Evolutionary conservation across 768 basidiomycete genomes (phyloP).

Genomic region (Rhodotorula babjevae): DNA sequence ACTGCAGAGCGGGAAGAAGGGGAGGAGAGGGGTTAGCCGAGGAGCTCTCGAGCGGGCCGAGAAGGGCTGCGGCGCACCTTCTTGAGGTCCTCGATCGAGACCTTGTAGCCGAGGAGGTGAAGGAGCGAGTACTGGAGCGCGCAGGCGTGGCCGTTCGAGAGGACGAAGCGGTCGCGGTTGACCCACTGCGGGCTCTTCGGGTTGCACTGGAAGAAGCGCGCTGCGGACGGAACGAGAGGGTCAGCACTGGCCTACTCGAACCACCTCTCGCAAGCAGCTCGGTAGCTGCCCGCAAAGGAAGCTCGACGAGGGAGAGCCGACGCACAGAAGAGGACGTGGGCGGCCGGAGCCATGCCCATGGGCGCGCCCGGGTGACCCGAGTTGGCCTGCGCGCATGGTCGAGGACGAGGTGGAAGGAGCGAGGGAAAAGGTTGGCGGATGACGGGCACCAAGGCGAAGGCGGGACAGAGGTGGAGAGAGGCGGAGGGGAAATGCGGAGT

Average conservation of each 20-base stretch:
- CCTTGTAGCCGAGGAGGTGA: constrained; percentile 85
- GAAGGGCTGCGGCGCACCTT: constrained; percentile 41
- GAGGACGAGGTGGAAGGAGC: too few species aligned
- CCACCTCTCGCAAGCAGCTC: too few species aligned
- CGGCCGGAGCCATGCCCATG: constrained; percentile 84
- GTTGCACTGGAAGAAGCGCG: constrained; percentile 79
- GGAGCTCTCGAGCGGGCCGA: too few species aligned
- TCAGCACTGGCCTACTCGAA: too few species aligned
- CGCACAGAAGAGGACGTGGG: constrained; percentile 76
- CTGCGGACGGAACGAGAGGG: not conserved
- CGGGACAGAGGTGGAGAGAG: not conserved
- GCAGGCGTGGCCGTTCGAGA: constrained; percentile 88
- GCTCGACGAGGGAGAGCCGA: constrained; percentile 43
- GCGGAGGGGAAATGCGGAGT: not conserved
- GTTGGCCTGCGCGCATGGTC: constrained; percentile 59
- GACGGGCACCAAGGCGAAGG: not conserved
- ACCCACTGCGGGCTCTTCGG: constrained; percentile 86
- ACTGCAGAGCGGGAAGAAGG: constrained; percentile 45
- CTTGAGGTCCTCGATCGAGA: constrained; percentile 88
- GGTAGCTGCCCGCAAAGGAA: not conserved
- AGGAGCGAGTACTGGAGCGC: constrained; percentile 88
- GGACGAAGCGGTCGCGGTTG: constrained; percentile 93
- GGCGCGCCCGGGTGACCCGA: constrained; percentile 89
- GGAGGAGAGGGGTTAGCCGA: not conserved
- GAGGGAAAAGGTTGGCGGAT: constrained; percentile 1